Percentiles rank a stretch among this genome's conserved stretches.
These are phyloP conservation scores for Clarireedia sp. DNA, from an alignment of 2,329 filamentous ascomycete species.

Conservation along the genomic window DNA sequence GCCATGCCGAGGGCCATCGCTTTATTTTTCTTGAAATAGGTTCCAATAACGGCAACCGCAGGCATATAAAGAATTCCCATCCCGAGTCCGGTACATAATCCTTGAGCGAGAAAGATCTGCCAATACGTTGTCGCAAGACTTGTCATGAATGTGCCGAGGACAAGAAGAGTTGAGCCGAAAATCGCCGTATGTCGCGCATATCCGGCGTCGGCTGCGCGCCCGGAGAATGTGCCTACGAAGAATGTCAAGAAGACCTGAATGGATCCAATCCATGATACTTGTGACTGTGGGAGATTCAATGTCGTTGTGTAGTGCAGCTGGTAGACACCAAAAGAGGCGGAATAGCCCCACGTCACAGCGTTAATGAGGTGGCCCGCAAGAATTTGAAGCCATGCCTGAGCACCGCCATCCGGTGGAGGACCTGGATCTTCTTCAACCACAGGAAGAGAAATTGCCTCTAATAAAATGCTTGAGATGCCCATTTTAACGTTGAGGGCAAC, in stretches of 20 bases:
- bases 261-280: constrained; percentile 37
- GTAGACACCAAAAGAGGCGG: constrained; percentile 33
- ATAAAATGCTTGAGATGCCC: background rate
- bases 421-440: background rate
- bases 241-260: constrained; percentile 34
- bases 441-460: background rate
- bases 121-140: constrained; percentile 32
- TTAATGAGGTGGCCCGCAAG: constrained; percentile 22
- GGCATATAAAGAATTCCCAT: constrained; percentile 34
- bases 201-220: constrained; percentile 32
- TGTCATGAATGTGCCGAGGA: constrained; percentile 32
- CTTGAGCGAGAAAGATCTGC: constrained; percentile 36
- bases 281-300: constrained; percentile 27
- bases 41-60: constrained; percentile 29
- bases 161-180: constrained; percentile 5
- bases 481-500: background rate
- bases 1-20: constrained; percentile 30
- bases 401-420: constrained; percentile 3
- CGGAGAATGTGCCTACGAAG: constrained; percentile 31
- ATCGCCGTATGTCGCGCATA: constrained; percentile 25
- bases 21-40: constrained; percentile 33
- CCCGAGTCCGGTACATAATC: constrained; percentile 32
- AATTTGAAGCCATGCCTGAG: constrained; percentile 28
- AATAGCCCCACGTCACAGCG: constrained; percentile 29
- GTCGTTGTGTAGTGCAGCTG: constrained; percentile 33